A percentile compares a stretch with the other conserved stretches of the same genome.
phyloP scores from a whole-genome alignment of 129 eudicot genomes.

The Tanacetum coccineum region DNA sequence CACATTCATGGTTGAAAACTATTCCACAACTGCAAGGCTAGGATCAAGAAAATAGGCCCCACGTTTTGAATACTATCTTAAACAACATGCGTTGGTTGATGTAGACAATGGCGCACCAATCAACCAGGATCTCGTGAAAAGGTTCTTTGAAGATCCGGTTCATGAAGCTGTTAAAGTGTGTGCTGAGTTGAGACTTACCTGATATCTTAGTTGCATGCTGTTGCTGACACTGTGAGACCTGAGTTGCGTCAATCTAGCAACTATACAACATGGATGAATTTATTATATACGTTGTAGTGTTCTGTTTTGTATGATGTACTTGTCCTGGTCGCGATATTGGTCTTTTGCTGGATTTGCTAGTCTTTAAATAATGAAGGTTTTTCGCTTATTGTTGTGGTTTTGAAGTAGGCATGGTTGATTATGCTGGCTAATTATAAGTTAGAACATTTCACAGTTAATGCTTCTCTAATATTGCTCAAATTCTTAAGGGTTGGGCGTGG shows the following conservation, averaged over 20 bases:
- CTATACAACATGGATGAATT: slow-evolving; percentile 12
- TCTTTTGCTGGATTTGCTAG: slow-evolving; percentile 12
- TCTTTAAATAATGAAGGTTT: slow-evolving; percentile 16
- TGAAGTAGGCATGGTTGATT: neutral
- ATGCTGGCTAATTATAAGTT: neutral
- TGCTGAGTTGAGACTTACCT: too few species aligned
- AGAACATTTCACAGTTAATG: too few species aligned
- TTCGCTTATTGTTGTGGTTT: neutral
- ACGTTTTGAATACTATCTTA: slow-evolving; percentile 74
- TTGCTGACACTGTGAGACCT: too few species aligned
- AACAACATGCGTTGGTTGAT: slow-evolving; percentile 87
- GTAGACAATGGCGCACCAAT: slow-evolving; percentile 60
- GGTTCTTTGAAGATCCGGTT: too few species aligned
- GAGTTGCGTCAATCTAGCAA: too few species aligned
- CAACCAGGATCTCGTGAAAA: slow-evolving; percentile 66
- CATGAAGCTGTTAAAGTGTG: too few species aligned
- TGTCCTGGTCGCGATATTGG: slow-evolving; percentile 5
- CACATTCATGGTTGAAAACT: too few species aligned
- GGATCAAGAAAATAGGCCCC: slow-evolving; percentile 98
- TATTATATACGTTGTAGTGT: neutral
- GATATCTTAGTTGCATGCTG: too few species aligned
- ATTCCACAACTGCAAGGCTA: too few species aligned
- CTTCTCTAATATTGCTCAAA: too few species aligned
- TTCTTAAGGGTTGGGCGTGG: too few species aligned
- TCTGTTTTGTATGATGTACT: slow-evolving; percentile 3